Evolutionary conservation across 2,329 filamentous ascomycete species (phyloP), one percentile per base, ranked within the genome.

Genomic region (Aspergillus fumigatiaffinis): DNA sequence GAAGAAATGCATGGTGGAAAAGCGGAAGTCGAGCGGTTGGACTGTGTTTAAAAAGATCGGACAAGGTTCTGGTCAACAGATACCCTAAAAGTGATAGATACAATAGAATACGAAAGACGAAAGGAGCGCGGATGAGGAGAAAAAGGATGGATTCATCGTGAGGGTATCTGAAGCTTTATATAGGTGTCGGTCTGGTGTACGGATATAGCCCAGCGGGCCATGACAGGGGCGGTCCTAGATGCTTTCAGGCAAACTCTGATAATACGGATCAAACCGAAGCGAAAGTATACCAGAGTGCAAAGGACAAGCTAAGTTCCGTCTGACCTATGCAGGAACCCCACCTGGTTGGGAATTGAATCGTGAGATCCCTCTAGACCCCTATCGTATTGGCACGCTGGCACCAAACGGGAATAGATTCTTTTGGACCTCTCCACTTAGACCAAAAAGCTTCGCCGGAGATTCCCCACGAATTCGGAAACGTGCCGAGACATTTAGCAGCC

Each of bases 1-100:
- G 41, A 60, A 42, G 53, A 58, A 58, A 55, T 59, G 58, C 60
- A 62, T 62, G 25, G 25, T 59, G 46, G 57, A 38, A 14, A 32
- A 58, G 32, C 14, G 32, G 32, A 38, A 35, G 32, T 38, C 14
- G 6, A 38, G 32, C 17, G 32, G 14, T 38, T 7, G 32, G 14
- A 38, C 2, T 7, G 5, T 3, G 14, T 38, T 38, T 6, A 38
- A 5, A 38, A 38, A 38, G 32, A 38, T 38, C 14, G 32, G 6
- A 38, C 32, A 38, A 17, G 32, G 32, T 38, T 38, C 32, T 38
- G 32, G 32, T 17, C 32, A 38, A 38, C 32, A 38, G 32, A 38
- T 38, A 38, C 32, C 32, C 32, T 38, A 38, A 32, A 32, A 7
- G 5, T 17, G 32, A 2, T 38, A 38, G 32, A 17, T 38, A 38